A percentile compares a stretch with the other conserved stretches of the same genome.
These are phyloP conservation scores for Adansonia grandidieri DNA, from an alignment of 441 rosid genomes.

Conservation along the genomic window DNA sequence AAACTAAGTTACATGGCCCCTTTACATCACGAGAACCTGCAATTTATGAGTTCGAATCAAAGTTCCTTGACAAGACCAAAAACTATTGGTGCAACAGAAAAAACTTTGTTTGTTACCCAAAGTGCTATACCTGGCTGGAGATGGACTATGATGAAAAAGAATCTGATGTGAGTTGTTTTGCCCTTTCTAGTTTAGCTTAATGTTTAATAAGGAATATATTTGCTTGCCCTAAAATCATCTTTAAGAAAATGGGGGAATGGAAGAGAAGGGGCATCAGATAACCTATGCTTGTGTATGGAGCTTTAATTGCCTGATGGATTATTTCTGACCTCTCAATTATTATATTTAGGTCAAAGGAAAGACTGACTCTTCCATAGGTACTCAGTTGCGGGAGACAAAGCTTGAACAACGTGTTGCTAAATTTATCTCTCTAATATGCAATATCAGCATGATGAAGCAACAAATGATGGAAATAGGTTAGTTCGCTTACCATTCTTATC, in stretches of 20 bases:
- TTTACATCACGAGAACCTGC: conserved; percentile 56
- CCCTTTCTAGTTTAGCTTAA: conserved; percentile 8
- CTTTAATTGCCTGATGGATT: background rate
- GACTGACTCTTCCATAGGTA: conserved; percentile 40
- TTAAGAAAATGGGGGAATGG: conserved; percentile 7
- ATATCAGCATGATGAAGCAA: conserved; percentile 86
- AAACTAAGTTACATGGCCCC: conserved; percentile 77
- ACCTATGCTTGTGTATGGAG: conserved; percentile 5
- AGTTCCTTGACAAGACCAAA: conserved; percentile 72
- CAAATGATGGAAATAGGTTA: conserved; percentile 95
- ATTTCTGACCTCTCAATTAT: background rate
- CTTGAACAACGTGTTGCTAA: conserved; percentile 70
- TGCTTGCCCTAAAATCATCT: conserved; percentile 21
- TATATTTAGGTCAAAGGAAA: conserved; percentile 48
- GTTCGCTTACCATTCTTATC: conserved; percentile 29
- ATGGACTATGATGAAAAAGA: conserved; percentile 73
- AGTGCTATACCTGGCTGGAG: conserved; percentile 74
- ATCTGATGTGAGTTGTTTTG: conserved; percentile 40
- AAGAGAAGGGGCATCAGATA: conserved; percentile 11
- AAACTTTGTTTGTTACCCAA: conserved; percentile 60
- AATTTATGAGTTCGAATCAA: conserved; percentile 54
- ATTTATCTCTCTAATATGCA: conserved; percentile 85
- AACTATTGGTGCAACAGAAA: conserved; percentile 64
- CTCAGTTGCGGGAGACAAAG: conserved; percentile 65
- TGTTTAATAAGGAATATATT: conserved; percentile 18